Evolutionary conservation across 148 eudicot genomes (phyloP).

Genomic region (Rhododendron ovatum): DNA sequence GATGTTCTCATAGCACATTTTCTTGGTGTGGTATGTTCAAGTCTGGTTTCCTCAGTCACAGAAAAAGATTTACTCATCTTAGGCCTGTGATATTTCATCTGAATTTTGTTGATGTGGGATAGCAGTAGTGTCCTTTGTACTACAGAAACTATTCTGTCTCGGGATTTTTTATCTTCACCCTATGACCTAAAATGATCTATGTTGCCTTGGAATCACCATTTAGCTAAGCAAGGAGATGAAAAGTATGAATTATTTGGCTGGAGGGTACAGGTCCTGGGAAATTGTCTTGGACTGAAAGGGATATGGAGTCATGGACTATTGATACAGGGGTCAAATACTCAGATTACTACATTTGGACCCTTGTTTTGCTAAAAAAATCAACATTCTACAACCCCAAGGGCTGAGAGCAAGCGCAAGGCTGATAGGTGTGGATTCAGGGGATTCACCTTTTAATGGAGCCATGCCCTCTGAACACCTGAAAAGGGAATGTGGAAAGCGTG

Average conservation of each 20-base stretch:
- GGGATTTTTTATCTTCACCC: background rate
- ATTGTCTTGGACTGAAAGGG: background rate
- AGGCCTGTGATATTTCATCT: background rate
- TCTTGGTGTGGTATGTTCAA: constrained; percentile 86
- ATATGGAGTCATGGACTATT: background rate
- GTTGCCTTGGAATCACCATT: background rate
- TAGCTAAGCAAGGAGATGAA: background rate
- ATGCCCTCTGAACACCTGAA: background rate
- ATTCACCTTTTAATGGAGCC: background rate
- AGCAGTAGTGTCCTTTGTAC: background rate
- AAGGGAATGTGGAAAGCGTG: background rate
- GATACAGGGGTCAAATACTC: background rate
- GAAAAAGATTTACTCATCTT: background rate
- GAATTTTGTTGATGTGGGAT: background rate
- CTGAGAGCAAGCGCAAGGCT: background rate
- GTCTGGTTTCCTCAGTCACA: background rate
- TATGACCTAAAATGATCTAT: background rate
- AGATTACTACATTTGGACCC: background rate
- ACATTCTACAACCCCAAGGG: background rate
- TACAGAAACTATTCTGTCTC: background rate
- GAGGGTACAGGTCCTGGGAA: background rate
- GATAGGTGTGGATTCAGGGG: background rate
- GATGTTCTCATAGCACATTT: constrained; percentile 97
- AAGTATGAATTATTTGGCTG: background rate
- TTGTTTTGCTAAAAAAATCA: background rate